These are phyloP conservation scores for Saccharomycopsis vini DNA, from an alignment of 805 yeast species.

Conservation along the genomic window DNA sequence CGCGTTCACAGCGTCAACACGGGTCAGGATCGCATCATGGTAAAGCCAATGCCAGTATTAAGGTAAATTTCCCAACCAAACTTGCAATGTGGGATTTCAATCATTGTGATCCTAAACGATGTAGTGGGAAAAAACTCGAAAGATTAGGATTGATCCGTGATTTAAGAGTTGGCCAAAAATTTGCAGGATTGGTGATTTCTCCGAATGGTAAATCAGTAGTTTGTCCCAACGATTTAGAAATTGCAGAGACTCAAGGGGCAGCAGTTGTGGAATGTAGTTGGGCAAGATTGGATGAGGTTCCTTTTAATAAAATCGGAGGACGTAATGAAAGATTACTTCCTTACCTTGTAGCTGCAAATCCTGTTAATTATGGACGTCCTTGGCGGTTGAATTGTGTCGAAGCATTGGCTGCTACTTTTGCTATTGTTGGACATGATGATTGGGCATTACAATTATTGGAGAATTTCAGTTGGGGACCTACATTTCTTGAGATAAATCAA, in stretches of 20 bases:
- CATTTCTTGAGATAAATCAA: slow-evolving; percentile 71
- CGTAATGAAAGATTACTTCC: slow-evolving; percentile 80
- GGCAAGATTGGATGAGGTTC: slow-evolving; percentile 97
- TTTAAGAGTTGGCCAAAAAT: slow-evolving; percentile 86
- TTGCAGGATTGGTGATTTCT: slow-evolving; percentile 81
- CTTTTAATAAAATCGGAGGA: slow-evolving; percentile 88
- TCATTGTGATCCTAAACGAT: slow-evolving; percentile 96
- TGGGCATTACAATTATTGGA: slow-evolving; percentile 75
- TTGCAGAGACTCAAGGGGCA: slow-evolving; percentile 78
- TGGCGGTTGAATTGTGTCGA: slow-evolving; percentile 96
- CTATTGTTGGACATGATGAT: slow-evolving; percentile 82
- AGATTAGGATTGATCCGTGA: slow-evolving; percentile 75
- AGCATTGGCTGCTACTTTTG: slow-evolving; percentile 94
- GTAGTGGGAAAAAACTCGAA: slow-evolving; percentile 91
- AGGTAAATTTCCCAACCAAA: slow-evolving; percentile 61
- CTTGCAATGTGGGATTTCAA: slow-evolving; percentile 99
- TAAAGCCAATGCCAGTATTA: slow-evolving; percentile 24
- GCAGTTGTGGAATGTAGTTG: slow-evolving; percentile 98
- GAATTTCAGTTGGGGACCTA: slow-evolving; percentile 91
- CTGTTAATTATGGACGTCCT: slow-evolving; percentile 93
- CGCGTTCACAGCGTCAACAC: no score
- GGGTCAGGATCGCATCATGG: slow-evolving; percentile 5
- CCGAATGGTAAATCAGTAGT: slow-evolving; percentile 89
- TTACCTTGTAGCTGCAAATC: slow-evolving; percentile 90
- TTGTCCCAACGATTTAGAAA: slow-evolving; percentile 73